Base-by-base conservation (phyloP, 306 rosid species). In the Delonix regia region DNA sequence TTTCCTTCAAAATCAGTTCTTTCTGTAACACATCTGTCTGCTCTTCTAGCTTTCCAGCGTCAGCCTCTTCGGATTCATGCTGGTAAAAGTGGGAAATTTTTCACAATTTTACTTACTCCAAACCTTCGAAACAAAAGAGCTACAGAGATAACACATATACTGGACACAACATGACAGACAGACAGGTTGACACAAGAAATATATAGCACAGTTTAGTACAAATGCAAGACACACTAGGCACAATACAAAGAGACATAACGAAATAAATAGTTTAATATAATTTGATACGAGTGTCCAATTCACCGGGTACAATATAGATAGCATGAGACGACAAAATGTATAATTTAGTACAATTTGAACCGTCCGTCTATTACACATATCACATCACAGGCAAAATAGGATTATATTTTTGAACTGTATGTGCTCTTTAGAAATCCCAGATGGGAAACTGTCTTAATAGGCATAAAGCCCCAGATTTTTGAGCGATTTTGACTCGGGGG, bases 1-100 rank as follows among this genome's bases (percentile, higher is more conserved):
- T 79, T 69, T 86, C 89, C 68, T 83, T 86, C 61, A 82, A 69
- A 27, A 59, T 76, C 56, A 86, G 83, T 83, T 86, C 89, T 76
- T 83, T 80, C 77, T 86, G 83, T 70, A 86, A 72, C 5, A 28
- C 75, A 18, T 49, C 76, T 4, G 86, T 77, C 68, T 86, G 81
- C 56, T 86, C 85, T 78, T 82, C 83, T 63, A 83, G 78, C 34
- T 76, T 80, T 59, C 33, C 78, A 9, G 51, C 3, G 8, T 63
- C 79, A 19, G 36, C 28, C 76, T 60, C 89, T 76, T 73, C 76
- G 36, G 25, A 0, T 3, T 14, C 30, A 12, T 47, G 69, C 81
- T 82, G 84, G 66, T 16, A 59, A 53, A 55, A 66, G 30, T 4
- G 7, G 16, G 7, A 6, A 13, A 5, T 47, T 22, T 36, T n/a